These are phyloP conservation scores for Rhizopogon vinicolor DNA, from an alignment of 768 basidiomycete species.

Conservation along the genomic window DNA sequence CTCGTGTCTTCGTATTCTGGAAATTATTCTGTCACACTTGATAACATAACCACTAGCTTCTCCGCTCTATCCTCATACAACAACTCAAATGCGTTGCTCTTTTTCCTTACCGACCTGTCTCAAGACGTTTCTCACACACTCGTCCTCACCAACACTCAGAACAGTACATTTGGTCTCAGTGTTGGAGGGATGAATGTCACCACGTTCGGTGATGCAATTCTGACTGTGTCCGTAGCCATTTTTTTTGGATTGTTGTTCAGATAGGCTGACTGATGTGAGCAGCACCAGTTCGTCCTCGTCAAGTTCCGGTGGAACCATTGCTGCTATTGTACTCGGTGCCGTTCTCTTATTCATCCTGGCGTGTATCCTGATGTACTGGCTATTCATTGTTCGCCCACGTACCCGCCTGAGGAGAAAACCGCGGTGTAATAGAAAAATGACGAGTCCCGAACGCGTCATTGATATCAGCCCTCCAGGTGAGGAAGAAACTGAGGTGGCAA, in stretches of 20 bases:
- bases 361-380: constrained; percentile 36
- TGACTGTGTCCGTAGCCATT: constrained; percentile 28
- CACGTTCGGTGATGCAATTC: constrained; percentile 25
- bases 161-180: constrained; percentile 43
- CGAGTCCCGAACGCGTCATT: constrained; percentile 9
- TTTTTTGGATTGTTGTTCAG: background rate
- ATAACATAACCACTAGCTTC: constrained; percentile 42
- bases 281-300: constrained; percentile 9
- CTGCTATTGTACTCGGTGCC: constrained; percentile 57
- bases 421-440: background rate
- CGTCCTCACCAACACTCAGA: constrained; percentile 52
- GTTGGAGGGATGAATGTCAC: constrained; percentile 50
- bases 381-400: constrained; percentile 46
- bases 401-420: constrained; percentile 22
- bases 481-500: constrained; percentile 20
- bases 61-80: constrained; percentile 52
- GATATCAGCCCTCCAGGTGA: constrained; percentile 11
- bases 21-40: constrained; percentile 53
- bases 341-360: constrained; percentile 46
- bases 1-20: constrained; percentile 54
- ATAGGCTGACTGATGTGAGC: constrained; percentile 8
- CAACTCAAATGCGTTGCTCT: constrained; percentile 51
- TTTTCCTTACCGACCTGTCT: constrained; percentile 59
- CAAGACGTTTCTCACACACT: constrained; percentile 44
- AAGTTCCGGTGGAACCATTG: constrained; percentile 54